Evolutionary conservation across 192 early-diverging fungal genomes (phyloP).

Genomic region (Umbelopsis vinacea): DNA sequence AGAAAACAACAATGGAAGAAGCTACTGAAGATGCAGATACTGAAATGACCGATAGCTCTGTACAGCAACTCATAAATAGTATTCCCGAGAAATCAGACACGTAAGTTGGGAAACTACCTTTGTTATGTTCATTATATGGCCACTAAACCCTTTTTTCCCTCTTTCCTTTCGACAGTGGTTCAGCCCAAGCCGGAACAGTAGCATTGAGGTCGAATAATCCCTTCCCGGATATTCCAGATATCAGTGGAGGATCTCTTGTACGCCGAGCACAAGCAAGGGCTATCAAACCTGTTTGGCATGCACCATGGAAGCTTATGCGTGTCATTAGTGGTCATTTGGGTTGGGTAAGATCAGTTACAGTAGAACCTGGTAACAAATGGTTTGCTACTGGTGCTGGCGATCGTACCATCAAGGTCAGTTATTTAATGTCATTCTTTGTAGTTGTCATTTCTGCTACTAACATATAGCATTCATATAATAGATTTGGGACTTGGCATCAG

Average conservation of each 20-base stretch:
- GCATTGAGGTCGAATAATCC: constrained; percentile 43
- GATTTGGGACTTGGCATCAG: constrained; percentile 99
- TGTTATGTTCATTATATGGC: background rate
- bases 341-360: constrained; percentile 91
- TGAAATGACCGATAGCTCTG: constrained; percentile 37
- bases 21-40: constrained; percentile 30
- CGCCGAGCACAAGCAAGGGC: constrained; percentile 55
- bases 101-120: constrained; percentile 4
- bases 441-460: background rate
- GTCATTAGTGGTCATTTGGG: constrained; percentile 98
- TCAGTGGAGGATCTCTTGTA: constrained; percentile 52
- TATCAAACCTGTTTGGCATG: constrained; percentile 90
- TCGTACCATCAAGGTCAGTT: constrained; percentile 89
- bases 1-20: constrained; percentile 33
- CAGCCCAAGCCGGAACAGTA: constrained; percentile 41
- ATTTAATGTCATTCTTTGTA: background rate
- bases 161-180: constrained; percentile 22
- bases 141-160: background rate
- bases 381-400: constrained; percentile 98
- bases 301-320: constrained; percentile 98
- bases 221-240: constrained; percentile 51
- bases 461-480: constrained; percentile 30
- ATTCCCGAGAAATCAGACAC: constrained; percentile 45
- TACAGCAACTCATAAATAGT: constrained; percentile 48
- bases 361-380: constrained; percentile 97